Conservation (phyloP, 2,329 filamentous ascomycete species). For the Botrytis pseudocinerea region DNA sequence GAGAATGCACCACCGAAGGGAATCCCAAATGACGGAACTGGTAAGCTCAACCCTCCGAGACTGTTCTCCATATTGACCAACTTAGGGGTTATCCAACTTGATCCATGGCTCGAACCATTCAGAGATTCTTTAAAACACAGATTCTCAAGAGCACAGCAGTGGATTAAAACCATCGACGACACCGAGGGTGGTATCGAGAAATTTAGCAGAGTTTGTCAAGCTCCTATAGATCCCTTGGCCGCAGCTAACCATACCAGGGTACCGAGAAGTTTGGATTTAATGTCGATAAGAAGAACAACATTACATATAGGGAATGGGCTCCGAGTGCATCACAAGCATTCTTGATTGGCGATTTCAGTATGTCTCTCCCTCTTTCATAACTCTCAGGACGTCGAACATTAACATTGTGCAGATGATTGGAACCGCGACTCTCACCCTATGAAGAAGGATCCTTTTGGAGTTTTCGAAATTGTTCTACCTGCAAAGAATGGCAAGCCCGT, state of each 20-base stretch:
- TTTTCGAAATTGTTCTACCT: conserved; percentile 80
- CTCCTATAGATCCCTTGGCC: conserved; percentile 1
- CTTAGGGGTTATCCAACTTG: conserved; percentile 79
- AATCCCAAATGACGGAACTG: conserved; percentile 69
- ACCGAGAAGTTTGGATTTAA: conserved; percentile 86
- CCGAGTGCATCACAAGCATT: conserved; percentile 83
- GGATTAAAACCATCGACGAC: conserved; percentile 81
- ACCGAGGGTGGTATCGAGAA: conserved; percentile 87
- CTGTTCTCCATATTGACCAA: conserved; percentile 28
- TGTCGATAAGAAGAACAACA: conserved; percentile 77
- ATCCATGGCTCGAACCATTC: conserved; percentile 89
- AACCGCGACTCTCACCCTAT: conserved; percentile 80
- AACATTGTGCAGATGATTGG: conserved; percentile 69
- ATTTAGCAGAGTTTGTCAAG: conserved; percentile 71
- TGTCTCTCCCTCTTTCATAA: conserved; percentile 29
- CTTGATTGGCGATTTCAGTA: conserved; percentile 93
- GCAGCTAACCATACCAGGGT: conserved; percentile 56
- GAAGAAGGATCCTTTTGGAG: conserved; percentile 80
- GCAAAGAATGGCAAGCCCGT: conserved; percentile 71
- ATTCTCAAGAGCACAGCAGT: conserved; percentile 77
- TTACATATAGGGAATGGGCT: conserved; percentile 94
- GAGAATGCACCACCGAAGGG: conserved; percentile 48
- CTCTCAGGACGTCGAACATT: conserved; percentile 27
- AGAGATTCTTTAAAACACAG: conserved; percentile 72
- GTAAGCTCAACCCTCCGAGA: conserved; percentile 47